Percentiles rank a stretch among this genome's conserved stretches.
Evolutionary conservation across 257 asterid genomes (phyloP).

Genomic region (Przewalskia tangutica): DNA sequence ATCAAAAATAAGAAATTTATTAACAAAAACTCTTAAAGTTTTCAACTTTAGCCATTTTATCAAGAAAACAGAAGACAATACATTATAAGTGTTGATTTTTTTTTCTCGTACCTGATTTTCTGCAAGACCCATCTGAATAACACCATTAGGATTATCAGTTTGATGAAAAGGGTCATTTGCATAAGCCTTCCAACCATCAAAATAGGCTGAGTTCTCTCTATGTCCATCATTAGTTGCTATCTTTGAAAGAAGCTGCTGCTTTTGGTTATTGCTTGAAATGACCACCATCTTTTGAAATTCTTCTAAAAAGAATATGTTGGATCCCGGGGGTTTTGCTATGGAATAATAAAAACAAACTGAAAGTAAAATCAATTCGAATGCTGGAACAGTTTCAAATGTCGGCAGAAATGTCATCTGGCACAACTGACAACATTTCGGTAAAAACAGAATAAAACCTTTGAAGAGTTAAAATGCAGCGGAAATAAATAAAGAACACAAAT

Average conservation of each 20-base stretch:
- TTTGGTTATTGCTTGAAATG: constrained; percentile 1
- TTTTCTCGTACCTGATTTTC: constrained; percentile 44
- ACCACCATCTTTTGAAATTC: background rate
- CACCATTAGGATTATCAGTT: constrained; percentile 38
- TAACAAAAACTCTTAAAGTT: background rate
- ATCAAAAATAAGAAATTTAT: background rate
- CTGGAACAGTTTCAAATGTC: too few species aligned
- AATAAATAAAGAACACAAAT: too few species aligned
- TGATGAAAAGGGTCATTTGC: constrained; percentile 53
- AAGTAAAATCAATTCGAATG: too few species aligned
- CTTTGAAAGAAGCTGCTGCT: constrained; percentile 25
- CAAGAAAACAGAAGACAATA: background rate
- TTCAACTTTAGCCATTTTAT: background rate
- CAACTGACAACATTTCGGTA: too few species aligned
- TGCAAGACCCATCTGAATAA: constrained; percentile 66
- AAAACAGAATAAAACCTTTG: too few species aligned
- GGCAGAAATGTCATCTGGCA: too few species aligned
- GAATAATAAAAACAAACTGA: too few species aligned
- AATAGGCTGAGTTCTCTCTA: constrained; percentile 55
- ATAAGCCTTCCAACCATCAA: constrained; percentile 74
- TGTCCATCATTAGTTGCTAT: constrained; percentile 59
- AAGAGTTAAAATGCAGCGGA: too few species aligned
- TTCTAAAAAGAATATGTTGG: background rate
- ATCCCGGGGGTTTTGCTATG: too few species aligned
- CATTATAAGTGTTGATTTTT: background rate